Evolutionary conservation across 108 stramenopile genomes (phyloP).

Genomic region (Skeletonema marinoi): DNA sequence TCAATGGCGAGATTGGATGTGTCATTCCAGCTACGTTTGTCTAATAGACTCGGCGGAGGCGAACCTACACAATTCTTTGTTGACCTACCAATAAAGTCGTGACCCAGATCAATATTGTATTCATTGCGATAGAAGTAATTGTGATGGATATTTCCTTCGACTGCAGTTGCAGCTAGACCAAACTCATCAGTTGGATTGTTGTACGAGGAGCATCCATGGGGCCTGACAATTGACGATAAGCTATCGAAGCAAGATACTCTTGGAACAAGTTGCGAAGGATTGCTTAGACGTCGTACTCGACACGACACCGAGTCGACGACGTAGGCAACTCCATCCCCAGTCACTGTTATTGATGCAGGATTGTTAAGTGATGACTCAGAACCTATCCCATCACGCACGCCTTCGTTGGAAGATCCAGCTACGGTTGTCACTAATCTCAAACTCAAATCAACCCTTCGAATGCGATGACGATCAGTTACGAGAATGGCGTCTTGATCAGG

Average conservation of each 20-base stretch:
- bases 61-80: constrained; percentile 77
- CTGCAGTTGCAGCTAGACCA: constrained; percentile 55
- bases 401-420: constrained; percentile 60
- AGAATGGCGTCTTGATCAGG: constrained; percentile 48
- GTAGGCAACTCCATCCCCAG: constrained; percentile 63
- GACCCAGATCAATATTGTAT: constrained; percentile 42
- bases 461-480: constrained; percentile 70
- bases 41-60: constrained; percentile 61
- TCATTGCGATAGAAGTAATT: constrained; percentile 55
- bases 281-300: constrained; percentile 61
- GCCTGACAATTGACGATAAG: constrained; percentile 60
- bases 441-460: constrained; percentile 55
- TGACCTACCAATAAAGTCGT: constrained; percentile 58
- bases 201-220: constrained; percentile 83
- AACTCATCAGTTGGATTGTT: constrained; percentile 70
- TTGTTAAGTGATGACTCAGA: constrained; percentile 62
- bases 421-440: constrained; percentile 63
- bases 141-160: constrained; percentile 76
- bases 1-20: constrained; percentile 64
- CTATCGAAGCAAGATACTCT: constrained; percentile 55
- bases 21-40: constrained; percentile 45
- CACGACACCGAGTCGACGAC: constrained; percentile 66
- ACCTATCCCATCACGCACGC: constrained; percentile 69
- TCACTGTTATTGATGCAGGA: constrained; percentile 65
- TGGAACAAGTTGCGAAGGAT: constrained; percentile 40